Evolutionary conservation across 1,139 yeast species (phyloP), one percentile per base, ranked within the genome.

Genomic region (Petasospora rhodanensis): DNA sequence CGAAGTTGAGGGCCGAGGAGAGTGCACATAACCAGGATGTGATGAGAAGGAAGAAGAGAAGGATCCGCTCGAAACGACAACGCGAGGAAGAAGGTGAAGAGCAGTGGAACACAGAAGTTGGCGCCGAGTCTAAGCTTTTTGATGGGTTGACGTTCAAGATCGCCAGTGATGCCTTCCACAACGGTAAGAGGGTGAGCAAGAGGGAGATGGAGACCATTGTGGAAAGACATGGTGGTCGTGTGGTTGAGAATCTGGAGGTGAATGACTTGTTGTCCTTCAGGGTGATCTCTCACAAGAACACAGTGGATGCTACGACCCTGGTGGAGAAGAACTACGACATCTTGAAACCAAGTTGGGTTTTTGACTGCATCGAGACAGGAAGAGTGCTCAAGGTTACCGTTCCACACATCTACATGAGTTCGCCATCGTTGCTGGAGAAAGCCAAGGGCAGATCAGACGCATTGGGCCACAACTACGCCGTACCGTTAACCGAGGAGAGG

Each of bases 271-370:
- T 38, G 26, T 21, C 41, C 24, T 34, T 55, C 46, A 11, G 51
- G 63, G 19, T 61, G 59, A 16, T 83, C 13, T 71, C 82, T 12
- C 80, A 76, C 36, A 66, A 60, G 27, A 37, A 55, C 11, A 68
- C 81, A 0, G 62, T 70, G 1, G 68, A 66, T 25, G 72, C 77
- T 7, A 54, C 58, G 8, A 59, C 62, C 1, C 56, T 76, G 31
- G 50, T 64, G 4, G 55, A 63, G 5, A 53, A 64, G 22, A 79
- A 79, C 0, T 70, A 66, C 44, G 85, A 80, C 47, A 64, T 89
- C 1, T 52, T 86, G 7, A 67, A 59, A 34, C 89, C 94, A 1
- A 56, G 58, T 14, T 91, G 96, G 95, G 55, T 86, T 7, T 61
- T 75, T 28, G 87, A 83, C 43, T 76, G 94, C 47, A 59, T 40